Conservation (phyloP, 129 eudicot species). For the Apium graveolens region DNA sequence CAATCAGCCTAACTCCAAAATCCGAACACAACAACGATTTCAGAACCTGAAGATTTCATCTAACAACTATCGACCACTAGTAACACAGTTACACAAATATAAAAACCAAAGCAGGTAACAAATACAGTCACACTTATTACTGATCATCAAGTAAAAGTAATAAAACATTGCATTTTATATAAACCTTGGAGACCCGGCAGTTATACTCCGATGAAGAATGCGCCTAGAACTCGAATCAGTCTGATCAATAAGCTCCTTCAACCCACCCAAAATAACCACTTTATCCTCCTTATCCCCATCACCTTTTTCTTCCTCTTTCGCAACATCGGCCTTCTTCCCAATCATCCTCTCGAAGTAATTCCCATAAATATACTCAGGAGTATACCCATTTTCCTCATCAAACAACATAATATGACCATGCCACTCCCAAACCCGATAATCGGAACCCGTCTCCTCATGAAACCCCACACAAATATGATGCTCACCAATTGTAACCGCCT, state of each 20-base stretch:
- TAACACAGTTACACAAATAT: neutral
- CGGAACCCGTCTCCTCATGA: conserved; percentile 6
- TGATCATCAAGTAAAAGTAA: neutral
- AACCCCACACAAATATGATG: conserved; percentile 9
- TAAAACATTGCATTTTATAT: neutral
- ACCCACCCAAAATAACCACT: conserved; percentile 6
- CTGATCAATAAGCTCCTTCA: conserved; percentile 6
- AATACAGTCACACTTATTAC: neutral
- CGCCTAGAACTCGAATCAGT: neutral
- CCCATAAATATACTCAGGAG: conserved; percentile 3
- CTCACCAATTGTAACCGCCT: conserved; percentile 8
- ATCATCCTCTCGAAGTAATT: conserved; percentile 8
- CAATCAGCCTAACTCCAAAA: neutral
- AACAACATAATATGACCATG: conserved; percentile 8
- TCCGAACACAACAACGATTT: neutral
- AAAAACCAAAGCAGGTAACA: neutral
- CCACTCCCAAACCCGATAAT: conserved; percentile 13
- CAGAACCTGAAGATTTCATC: neutral
- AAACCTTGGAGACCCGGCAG: neutral
- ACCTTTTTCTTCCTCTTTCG: neutral
- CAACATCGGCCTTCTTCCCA: neutral
- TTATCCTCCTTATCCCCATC: neutral
- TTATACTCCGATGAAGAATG: conserved; percentile 7
- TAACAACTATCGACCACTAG: neutral
- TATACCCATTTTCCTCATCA: conserved; percentile 9